Conservation (phyloP, 1,284 basidiomycete species). For the Leccinum cinnamomeum region DNA sequence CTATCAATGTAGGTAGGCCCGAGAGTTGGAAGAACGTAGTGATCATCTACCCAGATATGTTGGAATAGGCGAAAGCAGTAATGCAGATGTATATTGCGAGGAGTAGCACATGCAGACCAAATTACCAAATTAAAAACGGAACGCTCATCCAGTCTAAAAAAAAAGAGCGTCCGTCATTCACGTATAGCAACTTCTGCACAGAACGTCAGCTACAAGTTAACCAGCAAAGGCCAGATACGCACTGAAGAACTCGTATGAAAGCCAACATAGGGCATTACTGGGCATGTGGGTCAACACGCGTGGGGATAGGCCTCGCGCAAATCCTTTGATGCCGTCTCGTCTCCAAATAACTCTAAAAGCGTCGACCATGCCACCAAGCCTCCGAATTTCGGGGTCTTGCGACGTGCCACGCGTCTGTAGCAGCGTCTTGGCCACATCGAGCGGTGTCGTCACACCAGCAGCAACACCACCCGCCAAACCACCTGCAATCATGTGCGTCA, state of each 20-base stretch:
- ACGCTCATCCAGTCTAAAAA: constrained; percentile 15
- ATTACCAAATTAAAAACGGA: constrained; percentile 7
- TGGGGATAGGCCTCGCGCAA: constrained; percentile 86
- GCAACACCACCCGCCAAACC: constrained; percentile 93
- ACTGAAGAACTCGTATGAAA: constrained; percentile 97
- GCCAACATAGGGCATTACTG: constrained; percentile 96
- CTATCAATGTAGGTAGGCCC: neutral
- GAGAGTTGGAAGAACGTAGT: neutral
- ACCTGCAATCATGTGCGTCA: constrained; percentile 89
- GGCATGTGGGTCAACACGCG: constrained; percentile 96
- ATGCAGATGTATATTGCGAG: constrained; percentile 21
- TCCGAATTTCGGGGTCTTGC: constrained; percentile 79
- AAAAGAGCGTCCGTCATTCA: constrained; percentile 25
- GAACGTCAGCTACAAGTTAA: constrained; percentile 14
- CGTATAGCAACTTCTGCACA: constrained; percentile 68
- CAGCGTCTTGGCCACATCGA: constrained; percentile 98
- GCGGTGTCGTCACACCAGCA: constrained; percentile 92
- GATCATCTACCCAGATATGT: constrained; percentile 2
- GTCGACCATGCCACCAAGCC: constrained; percentile 83
- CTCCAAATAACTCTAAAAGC: constrained; percentile 88
- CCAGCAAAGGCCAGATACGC: constrained; percentile 39
- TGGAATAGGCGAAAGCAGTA: constrained; percentile 11
- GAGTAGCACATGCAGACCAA: constrained; percentile 11
- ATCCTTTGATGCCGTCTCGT: constrained; percentile 84
- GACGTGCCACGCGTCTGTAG: constrained; percentile 92